Evolutionary conservation across 257 asterid genomes (phyloP), one percentile per base, ranked within the genome.

Genomic region (Striga asiatica): DNA sequence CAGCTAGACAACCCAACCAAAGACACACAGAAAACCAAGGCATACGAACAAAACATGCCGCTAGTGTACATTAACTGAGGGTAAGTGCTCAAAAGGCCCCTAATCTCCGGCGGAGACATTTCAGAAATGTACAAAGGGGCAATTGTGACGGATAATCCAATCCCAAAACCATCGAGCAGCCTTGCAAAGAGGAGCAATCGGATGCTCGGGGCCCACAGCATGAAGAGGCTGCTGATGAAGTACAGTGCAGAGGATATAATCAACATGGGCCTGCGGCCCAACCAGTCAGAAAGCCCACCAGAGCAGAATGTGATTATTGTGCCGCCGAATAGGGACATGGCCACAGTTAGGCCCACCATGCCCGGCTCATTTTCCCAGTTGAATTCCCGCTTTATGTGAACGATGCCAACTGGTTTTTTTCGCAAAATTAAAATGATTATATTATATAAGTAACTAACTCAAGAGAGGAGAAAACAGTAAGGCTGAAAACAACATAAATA

Each of bases 191-290:
- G 43, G 6, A 84, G 75, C 5, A 76, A 37, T 46, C 74, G 69
- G 1, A 81, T 79, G 67, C 81, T 84, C 12, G 94, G 91, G 61
- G 85, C 66, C 94, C 94, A 84, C 3, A 78, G 23, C 83, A 78
- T 76, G 2, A 84, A 69, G 16, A 77, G 38, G 21, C 88, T 82
- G 54, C 94, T 66, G 2, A 71, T 8, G 38, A 78, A 61, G 66
- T 74, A 84, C 0, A 78, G 59, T 31, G 71, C 6, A 1, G 94
- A 81, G 3, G 91, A 79, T 54, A 66, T 35, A n/a, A 74, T 72
- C 27, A 84, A 65, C 77, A 81, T 39, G 2, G 85, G 82, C 14
- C 91, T 83, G 2, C 88, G 87, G 8, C 94, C 91, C 34, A 76
- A 43, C 63, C 67, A 66, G 64, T 79, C 87, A 29, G 88, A 74